These are phyloP conservation scores for Thelonectria discophora DNA, from an alignment of 2,329 filamentous ascomycete genomes.

Conservation along the genomic window DNA sequence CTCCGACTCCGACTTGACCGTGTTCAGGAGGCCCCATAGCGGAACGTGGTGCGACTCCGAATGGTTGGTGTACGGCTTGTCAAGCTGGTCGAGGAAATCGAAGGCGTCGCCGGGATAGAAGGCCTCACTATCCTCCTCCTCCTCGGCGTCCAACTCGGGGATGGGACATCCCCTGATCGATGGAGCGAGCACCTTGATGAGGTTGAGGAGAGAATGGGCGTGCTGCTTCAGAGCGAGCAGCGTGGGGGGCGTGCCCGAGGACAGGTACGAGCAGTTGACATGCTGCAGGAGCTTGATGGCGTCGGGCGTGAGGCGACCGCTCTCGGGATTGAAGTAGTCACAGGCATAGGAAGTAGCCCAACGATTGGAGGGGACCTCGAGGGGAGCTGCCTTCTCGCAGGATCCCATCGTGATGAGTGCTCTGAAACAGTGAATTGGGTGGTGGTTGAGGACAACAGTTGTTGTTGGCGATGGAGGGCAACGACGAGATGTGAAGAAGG, in stretches of 20 bases:
- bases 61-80: conserved; percentile 57
- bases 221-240: conserved; percentile 68
- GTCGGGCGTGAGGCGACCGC: conserved; percentile 30
- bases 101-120: conserved; percentile 60
- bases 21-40: conserved; percentile 57
- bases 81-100: conserved; percentile 65
- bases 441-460: background rate
- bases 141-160: conserved; percentile 17
- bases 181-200: conserved; percentile 60
- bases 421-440: background rate
- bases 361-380: conserved; percentile 37
- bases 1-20: conserved; percentile 55
- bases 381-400: conserved; percentile 6
- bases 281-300: conserved; percentile 47
- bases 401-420: conserved; percentile 11
- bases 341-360: conserved; percentile 43
- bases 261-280: conserved; percentile 67
- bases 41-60: conserved; percentile 58
- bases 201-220: conserved; percentile 63
- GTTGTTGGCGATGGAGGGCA: background rate
- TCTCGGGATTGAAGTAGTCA: conserved; percentile 35
- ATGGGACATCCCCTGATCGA: conserved; percentile 42
- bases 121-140: conserved; percentile 40
- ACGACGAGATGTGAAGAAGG: background rate
- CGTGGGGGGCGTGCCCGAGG: conserved; percentile 62